Evolutionary conservation across 2,329 filamentous ascomycete genomes (phyloP).

Genomic region (Neoarthrinium moseri): DNA sequence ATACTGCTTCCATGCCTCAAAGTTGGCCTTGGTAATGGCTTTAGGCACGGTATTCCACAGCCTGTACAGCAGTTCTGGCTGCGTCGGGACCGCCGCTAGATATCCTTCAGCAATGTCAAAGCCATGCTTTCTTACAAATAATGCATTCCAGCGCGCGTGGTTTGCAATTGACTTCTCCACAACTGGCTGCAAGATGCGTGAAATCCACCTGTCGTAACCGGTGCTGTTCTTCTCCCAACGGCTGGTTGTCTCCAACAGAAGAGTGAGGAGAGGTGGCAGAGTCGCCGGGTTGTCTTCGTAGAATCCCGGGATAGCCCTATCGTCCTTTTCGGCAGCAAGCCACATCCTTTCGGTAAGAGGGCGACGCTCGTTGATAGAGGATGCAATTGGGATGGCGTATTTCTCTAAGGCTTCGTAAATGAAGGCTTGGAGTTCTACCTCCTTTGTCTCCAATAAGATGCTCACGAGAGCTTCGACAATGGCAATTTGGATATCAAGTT

Average conservation of each 20-base stretch:
- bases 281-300: conserved; percentile 9
- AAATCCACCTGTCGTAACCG: conserved; percentile 16
- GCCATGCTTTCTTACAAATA: conserved; percentile 29
- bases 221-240: conserved; percentile 5
- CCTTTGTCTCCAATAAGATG: conserved; percentile 14
- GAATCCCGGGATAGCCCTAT: conserved; percentile 11
- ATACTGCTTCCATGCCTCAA: conserved; percentile 16
- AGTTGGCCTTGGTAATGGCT: conserved; percentile 16
- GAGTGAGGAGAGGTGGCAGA: conserved; percentile 15
- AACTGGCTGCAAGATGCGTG: conserved; percentile 20
- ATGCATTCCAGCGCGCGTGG: conserved; percentile 28
- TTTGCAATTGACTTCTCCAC: conserved; percentile 26
- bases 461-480: conserved; percentile 27
- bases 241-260: conserved; percentile 7
- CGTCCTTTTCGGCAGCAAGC: conserved; percentile 13
- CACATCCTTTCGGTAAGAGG: conserved; percentile 27
- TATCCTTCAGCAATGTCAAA: conserved; percentile 19
- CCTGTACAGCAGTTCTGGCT: conserved; percentile 8
- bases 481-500: conserved; percentile 30
- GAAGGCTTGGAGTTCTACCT: conserved; percentile 13
- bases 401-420: conserved; percentile 26
- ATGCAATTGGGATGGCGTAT: conserved; percentile 24
- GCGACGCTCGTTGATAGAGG: conserved; percentile 28
- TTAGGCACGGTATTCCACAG: conserved; percentile 13
- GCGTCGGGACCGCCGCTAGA: conserved; percentile 23